Conservation (phyloP, 2,329 filamentous ascomycete species). For the Davidsoniella eucalypti region DNA sequence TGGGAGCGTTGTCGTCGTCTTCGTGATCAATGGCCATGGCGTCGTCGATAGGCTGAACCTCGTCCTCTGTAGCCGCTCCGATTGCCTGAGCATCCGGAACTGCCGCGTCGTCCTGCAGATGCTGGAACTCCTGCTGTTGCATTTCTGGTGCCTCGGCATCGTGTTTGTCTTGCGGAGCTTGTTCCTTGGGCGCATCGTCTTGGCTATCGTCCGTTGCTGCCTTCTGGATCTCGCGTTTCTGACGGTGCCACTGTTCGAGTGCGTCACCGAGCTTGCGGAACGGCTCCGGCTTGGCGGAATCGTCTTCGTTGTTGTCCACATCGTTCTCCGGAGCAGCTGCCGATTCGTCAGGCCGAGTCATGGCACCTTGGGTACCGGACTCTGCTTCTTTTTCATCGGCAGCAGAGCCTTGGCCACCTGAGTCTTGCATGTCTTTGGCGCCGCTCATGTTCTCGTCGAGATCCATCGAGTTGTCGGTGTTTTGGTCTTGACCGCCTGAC, state of each 20-base stretch:
- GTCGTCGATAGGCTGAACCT: slow-evolving; percentile 72
- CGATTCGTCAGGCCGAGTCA: slow-evolving; percentile 31
- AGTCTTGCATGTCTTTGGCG: slow-evolving; percentile 46
- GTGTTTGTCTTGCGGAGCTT: slow-evolving; percentile 30
- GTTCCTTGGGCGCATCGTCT: slow-evolving; percentile 28
- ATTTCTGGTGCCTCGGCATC: slow-evolving; percentile 35
- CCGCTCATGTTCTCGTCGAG: slow-evolving; percentile 42
- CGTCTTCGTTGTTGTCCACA: slow-evolving; percentile 28
- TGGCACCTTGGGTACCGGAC: slow-evolving; percentile 44
- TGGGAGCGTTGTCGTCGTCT: slow-evolving; percentile 32
- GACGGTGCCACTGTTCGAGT: slow-evolving; percentile 81
- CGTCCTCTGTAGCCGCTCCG: slow-evolving; percentile 74
- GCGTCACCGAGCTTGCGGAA: slow-evolving; percentile 93
- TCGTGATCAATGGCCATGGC: slow-evolving; percentile 71
- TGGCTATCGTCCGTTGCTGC: slow-evolving; percentile 15
- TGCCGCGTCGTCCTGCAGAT: slow-evolving; percentile 69
- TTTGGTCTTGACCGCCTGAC: slow-evolving; percentile 35
- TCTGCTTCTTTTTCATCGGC: slow-evolving; percentile 46
- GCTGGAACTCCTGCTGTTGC: slow-evolving; percentile 74
- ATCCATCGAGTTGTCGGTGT: slow-evolving; percentile 47
- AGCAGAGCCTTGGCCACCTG: slow-evolving; percentile 48
- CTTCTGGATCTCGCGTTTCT: slow-evolving; percentile 64
- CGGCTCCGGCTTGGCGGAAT: slow-evolving; percentile 40
- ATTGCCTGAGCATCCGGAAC: slow-evolving; percentile 80
- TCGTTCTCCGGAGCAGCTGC: slow-evolving; percentile 26